Conservation (phyloP, 768 basidiomycete species). For the Phlegmacium glaucopus region DNA sequence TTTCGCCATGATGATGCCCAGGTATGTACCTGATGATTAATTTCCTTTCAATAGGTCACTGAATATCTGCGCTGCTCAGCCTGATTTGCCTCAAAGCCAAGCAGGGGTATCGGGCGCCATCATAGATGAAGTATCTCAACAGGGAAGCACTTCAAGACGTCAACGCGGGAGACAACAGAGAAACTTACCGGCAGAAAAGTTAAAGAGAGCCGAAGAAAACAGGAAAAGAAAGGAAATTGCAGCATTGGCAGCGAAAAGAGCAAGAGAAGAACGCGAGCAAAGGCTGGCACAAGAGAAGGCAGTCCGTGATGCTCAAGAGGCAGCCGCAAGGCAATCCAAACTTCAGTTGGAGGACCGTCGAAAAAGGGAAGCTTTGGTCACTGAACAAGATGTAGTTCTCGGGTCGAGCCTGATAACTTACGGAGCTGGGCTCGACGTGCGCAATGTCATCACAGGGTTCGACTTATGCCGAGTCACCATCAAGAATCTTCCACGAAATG, state of each 20-base stretch:
- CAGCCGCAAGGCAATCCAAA: conserved; percentile 7
- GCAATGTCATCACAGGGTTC: conserved; percentile 44
- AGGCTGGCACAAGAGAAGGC: conserved; percentile 1
- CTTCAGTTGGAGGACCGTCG: conserved; percentile 8
- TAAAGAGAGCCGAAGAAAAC: too few species aligned
- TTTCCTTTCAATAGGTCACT: too few species aligned
- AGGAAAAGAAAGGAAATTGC: conserved; percentile 11
- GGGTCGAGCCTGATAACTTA: conserved; percentile 49
- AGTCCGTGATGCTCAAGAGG: conserved; percentile 3
- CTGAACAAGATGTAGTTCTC: conserved; percentile 39
- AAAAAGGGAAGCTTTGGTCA: conserved; percentile 38
- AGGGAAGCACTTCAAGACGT: too few species aligned
- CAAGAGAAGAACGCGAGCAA: conserved; percentile 2
- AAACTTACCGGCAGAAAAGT: too few species aligned
- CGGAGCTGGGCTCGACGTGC: conserved; percentile 46
- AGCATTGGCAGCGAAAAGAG: conserved; percentile 8
- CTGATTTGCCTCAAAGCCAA: too few species aligned
- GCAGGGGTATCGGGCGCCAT: too few species aligned
- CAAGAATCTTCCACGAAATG: conserved; percentile 40
- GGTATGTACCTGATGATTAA: too few species aligned
- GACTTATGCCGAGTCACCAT: conserved; percentile 48
- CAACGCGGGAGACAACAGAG: too few species aligned
- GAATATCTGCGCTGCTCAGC: too few species aligned
- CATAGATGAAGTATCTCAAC: too few species aligned
- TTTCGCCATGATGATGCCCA: conserved; percentile 25